Percentiles rank a stretch among this genome's conserved stretches.
Conservation (phyloP, 169 alveolate genomes). For the Eimeria sp. region DNA sequence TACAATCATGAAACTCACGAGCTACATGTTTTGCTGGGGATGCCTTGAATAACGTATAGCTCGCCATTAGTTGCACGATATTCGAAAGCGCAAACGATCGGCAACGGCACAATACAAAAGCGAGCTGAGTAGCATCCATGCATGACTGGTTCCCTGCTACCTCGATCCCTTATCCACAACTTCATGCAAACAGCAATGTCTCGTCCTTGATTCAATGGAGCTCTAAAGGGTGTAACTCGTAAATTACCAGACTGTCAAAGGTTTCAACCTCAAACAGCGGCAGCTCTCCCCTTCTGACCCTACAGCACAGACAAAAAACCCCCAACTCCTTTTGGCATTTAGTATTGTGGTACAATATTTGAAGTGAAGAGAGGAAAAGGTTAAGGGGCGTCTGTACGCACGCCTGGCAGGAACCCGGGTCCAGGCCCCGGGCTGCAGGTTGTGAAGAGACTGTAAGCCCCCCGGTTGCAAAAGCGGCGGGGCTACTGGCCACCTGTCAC, state of each 20-base stretch:
- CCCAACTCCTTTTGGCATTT: neutral
- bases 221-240: neutral
- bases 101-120: neutral
- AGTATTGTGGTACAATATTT: neutral
- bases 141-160: neutral
- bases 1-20: neutral
- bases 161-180: neutral
- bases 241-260: constrained; percentile 36
- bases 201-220: neutral
- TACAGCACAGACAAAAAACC: neutral
- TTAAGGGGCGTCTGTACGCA: neutral
- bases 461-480: constrained; percentile 39
- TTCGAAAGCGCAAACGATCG: neutral
- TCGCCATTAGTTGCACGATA: neutral
- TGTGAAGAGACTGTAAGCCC: constrained; percentile 4
- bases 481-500: constrained; percentile 39
- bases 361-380: neutral
- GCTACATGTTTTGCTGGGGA: neutral
- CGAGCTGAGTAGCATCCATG: neutral
- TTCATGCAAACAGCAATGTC: neutral
- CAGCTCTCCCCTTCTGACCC: constrained; percentile 47
- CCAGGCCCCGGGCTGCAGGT: constrained; percentile 61
- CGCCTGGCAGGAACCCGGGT: constrained; percentile 25
- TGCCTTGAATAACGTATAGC: neutral
- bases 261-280: constrained; percentile 22